Evolutionary conservation across 2,329 filamentous ascomycete species (phyloP), one percentile per base, ranked within the genome.

Genomic region (Colletotrichum tofieldiae): DNA sequence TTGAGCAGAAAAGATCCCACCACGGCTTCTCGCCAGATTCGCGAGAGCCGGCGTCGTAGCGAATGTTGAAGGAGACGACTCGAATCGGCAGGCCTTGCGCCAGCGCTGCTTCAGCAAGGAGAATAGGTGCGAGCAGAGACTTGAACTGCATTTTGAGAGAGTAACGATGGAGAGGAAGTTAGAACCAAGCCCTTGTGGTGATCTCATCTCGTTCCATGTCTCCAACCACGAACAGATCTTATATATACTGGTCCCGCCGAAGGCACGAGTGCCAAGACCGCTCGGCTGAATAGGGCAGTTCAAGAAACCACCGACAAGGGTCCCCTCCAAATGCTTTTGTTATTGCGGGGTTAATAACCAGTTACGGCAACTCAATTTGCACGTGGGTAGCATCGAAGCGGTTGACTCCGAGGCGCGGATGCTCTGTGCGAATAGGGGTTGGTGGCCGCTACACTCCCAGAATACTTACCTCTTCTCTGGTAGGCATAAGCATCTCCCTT

Each of bases 21-120:
- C 92, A 94, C 7, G 83, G 86, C 71, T 88, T 84, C 80, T 94
- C 92, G 70, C 87, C 86, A 12, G 80, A 79, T 55, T 86, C 85
- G 0, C 86, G 89, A 0, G 76, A 78, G 1, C 79, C 75, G 2
- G 89, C 90, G 26, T 90, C 92, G 77, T 91, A 93, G 47, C 92
- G 89, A 72, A 94, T 89, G 78, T 94, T 94, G 81, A 91, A 89
- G 12, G 89, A 89, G 66, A 93, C 79, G 70, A 93, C 78, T 51
- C 92, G 90, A 47, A 93, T 74, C 12, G 83, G 82, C 65, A 73
- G 55, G 7, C 59, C 43, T 58, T 72, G 68, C 7, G 59, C 59
- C 20, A 72, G 45, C 12, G 39, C 69, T 11, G 60, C n/a, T 20
- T 52, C 52, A n/a, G 65, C 45, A 2, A 72, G 65, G 37, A 72